phyloP scores from a whole-genome alignment of 2,329 filamentous ascomycete genomes.

The Phyllachora maydis region DNA sequence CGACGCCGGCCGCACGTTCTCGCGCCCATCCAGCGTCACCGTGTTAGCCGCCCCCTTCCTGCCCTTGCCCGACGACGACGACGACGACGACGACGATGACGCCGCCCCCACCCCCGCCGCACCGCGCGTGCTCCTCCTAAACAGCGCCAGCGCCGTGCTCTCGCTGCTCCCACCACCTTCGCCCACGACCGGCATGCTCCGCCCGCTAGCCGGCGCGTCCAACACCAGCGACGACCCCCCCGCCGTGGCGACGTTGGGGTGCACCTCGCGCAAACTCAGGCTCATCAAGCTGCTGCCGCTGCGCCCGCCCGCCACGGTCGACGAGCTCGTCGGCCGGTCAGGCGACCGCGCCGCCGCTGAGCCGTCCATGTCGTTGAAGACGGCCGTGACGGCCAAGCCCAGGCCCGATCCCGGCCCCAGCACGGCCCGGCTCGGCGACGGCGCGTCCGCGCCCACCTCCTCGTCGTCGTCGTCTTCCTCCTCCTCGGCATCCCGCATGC shows the following conservation, averaged over 20 bases:
- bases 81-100: too few species aligned
- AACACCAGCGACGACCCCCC: conserved; percentile 16
- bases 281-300: conserved; percentile 14
- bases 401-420: too few species aligned
- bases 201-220: conserved; percentile 19
- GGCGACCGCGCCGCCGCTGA: conserved; percentile 2
- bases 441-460: too few species aligned
- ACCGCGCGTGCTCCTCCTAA: conserved; percentile 21
- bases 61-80: conserved; percentile 13
- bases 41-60: conserved; percentile 11
- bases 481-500: conserved; percentile 16
- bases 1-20: conserved; percentile 28
- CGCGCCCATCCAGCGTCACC: conserved; percentile 25
- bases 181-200: conserved; percentile 14
- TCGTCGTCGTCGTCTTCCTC: too few species aligned
- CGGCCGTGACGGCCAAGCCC: conserved; percentile 3
- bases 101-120: too few species aligned
- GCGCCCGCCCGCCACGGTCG: conserved; percentile 2
- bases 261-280: conserved; percentile 32
- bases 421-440: conserved; percentile 13
- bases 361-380: conserved; percentile 8
- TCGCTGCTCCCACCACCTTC: too few species aligned
- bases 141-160: conserved; percentile 20
- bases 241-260: conserved; percentile 21
- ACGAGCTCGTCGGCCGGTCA: conserved; percentile 6